phyloP scores from a whole-genome alignment of 192 early-diverging fungal species.

The Helicostylum pulchrum region DNA sequence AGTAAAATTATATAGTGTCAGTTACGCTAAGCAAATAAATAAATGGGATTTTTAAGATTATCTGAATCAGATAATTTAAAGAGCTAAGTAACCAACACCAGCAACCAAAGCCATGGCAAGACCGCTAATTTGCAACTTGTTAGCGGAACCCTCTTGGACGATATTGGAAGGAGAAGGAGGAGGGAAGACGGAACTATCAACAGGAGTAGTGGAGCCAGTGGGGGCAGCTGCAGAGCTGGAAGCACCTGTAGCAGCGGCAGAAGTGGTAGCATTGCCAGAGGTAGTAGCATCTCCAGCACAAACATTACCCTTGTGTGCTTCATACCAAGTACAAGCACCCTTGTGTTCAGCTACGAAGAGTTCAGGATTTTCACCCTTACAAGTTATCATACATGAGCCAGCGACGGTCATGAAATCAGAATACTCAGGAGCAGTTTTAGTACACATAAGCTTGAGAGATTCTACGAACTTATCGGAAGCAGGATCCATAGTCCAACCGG shows the following conservation, averaged over 20 bases:
- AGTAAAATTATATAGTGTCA: too few species aligned
- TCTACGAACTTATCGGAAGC: slow-evolving; percentile 27
- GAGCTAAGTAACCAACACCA: neutral
- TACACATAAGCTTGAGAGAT: slow-evolving; percentile 27
- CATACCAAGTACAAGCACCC: slow-evolving; percentile 25
- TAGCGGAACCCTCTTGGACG: neutral
- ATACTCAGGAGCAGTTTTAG: slow-evolving; percentile 27
- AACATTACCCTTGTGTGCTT: slow-evolving; percentile 4
- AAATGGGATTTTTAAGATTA: too few species aligned
- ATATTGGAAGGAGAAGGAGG: neutral
- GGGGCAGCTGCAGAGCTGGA: too few species aligned
- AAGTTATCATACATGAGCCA: slow-evolving; percentile 28
- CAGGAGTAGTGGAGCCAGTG: neutral
- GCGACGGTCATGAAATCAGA: slow-evolving; percentile 29
- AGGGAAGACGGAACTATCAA: neutral
- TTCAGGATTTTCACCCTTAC: slow-evolving; percentile 21
- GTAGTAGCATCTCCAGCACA: slow-evolving; percentile 1
- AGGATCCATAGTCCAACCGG: slow-evolving; percentile 24
- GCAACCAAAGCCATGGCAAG: neutral
- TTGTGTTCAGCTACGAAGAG: slow-evolving; percentile 17
- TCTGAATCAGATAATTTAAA: neutral
- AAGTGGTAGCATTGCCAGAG: slow-evolving; percentile 13
- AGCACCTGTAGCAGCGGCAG: neutral
- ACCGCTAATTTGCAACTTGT: neutral
- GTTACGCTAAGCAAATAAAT: neutral